Evolutionary conservation across 2,329 filamentous ascomycete species (phyloP), one percentile per base, ranked within the genome.

Genomic region (Pyrenochaeta sp.): DNA sequence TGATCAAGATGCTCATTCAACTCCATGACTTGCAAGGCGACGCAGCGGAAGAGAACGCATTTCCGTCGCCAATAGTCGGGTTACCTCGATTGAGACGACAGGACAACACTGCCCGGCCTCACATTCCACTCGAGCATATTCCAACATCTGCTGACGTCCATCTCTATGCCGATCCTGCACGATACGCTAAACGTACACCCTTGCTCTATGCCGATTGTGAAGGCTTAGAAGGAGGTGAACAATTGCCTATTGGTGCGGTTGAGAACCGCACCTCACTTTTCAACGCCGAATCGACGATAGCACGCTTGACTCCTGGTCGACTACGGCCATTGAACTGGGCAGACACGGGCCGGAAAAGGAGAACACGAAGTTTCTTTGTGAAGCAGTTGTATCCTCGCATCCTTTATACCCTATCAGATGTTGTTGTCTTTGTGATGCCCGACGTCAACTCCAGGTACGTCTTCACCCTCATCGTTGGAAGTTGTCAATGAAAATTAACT

Each of bases 181-280:
- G 72, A 3, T 65, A 72, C 24, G 51, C 60, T 10, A 65, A 65
- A 13, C 60, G 63, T 4, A 55, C 67, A 4, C 77, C 77, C 0
- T 66, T 80, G 14, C 64, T 81, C 3, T 74, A 75, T 38, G 76
- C 78, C 15, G 78, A 81, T 48, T 80, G 78, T 45, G 78, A 81
- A 63, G 78, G 78, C 0, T 70, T 80, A 7, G 71, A 76, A 15
- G 78, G 76, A 24, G 78, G 78, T 7, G 76, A 78, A 48, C 63
- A 61, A 11, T 54, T 63, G 9, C 73, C 73, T 22, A 40, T 61
- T 2, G 55, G 24, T 7, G 44, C 24, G 5, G 14, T 27, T 13
- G 24, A 27, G 24, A 27, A 27, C 9, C 24, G 24, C 24, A 27
- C 24, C 5, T 27, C 24, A 5, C 5, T 27, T n/a, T 13, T n/a